phyloP scores from a whole-genome alignment of 495 filamentous ascomycete genomes.

The Hamigera avellanea region DNA sequence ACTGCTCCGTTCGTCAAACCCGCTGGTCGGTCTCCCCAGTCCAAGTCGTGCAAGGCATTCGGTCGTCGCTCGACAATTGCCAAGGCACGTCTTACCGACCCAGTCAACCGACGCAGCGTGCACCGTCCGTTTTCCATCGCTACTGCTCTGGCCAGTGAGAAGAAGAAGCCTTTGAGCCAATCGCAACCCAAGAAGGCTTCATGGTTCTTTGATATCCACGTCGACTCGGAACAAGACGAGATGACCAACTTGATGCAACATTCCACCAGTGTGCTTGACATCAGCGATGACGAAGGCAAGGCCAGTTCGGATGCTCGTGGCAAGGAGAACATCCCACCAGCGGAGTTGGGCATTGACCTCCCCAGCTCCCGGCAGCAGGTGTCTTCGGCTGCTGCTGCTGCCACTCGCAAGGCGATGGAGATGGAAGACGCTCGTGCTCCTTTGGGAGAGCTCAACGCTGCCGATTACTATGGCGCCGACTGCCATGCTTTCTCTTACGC shows the following conservation, averaged over 20 bases:
- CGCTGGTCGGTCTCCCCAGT: conserved; percentile 28
- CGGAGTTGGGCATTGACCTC: conserved; percentile 22
- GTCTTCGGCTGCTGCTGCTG: conserved; percentile 15
- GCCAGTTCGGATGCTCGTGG: conserved; percentile 42
- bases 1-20: conserved; percentile 23
- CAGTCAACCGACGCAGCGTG: conserved; percentile 26
- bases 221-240: conserved; percentile 80
- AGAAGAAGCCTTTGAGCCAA: conserved; percentile 3
- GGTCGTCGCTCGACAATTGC: conserved; percentile 25
- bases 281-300: conserved; percentile 48
- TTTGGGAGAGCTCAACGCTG: conserved; percentile 55
- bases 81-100: conserved; percentile 42
- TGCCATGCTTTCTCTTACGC: conserved; percentile 50
- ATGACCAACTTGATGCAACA: conserved; percentile 88
- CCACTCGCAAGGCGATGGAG: conserved; percentile 22
- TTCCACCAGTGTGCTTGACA: conserved; percentile 74
- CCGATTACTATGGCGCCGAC: conserved; percentile 62
- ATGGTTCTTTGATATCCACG: conserved; percentile 93
- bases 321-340: conserved; percentile 80
- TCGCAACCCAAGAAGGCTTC: conserved; percentile 32
- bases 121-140: conserved; percentile 63
- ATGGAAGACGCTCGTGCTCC: conserved; percentile 51
- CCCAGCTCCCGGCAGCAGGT: conserved; percentile 14
- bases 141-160: conserved; percentile 47
- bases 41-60: conserved; percentile 22